Evolutionary conservation across 345 rosid genomes (phyloP), one percentile per base, ranked within the genome.

Genomic region (Cochlearia excelsa): DNA sequence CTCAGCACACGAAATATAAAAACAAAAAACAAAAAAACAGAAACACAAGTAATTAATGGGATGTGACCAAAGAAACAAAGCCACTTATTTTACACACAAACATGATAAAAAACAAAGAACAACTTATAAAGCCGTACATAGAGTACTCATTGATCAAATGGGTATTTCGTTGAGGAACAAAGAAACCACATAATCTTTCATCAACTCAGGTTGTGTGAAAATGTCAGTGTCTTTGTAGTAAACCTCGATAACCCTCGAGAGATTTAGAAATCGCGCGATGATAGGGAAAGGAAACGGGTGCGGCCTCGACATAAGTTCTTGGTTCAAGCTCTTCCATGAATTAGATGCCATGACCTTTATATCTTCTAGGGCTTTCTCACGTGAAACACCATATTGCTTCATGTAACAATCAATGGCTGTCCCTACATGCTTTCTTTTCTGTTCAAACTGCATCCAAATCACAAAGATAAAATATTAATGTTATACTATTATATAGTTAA

Each of bases 391-490:
- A 51, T 68, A 52, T 34, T 57, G 44, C 4, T 48, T 57, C 57
- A 57, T 48, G 35, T 45, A 59, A 10, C 72, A 67, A 51, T 67
- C 72, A 43, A 50, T 42, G 33, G 63, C 2, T 41, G 57, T 55
- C 5, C 27, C 43, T 43, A 23, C 40, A 9, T 56, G 61, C 33
- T 47, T 46, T 9, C 47, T 46, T 28, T 57, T 9, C 10, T 55
- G 30, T 1, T 65, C 63, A 46, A 54, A 35, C 56, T 47, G 41
- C 26, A 33, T n/a, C n/a, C n/a, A n/a, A n/a, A n/a, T n/a, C n/a
- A n/a, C n/a, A n/a, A n/a, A n/a, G n/a, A n/a, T n/a, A n/a, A n/a
- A n/a, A n/a, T n/a, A n/a, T n/a, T n/a, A n/a, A n/a, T n/a, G n/a
- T n/a, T n/a, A n/a, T n/a, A n/a, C n/a, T n/a, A n/a, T n/a, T n/a